Conservation (phyloP, 1,139 yeast genomes). For the Starmera stellimalicola region DNA sequence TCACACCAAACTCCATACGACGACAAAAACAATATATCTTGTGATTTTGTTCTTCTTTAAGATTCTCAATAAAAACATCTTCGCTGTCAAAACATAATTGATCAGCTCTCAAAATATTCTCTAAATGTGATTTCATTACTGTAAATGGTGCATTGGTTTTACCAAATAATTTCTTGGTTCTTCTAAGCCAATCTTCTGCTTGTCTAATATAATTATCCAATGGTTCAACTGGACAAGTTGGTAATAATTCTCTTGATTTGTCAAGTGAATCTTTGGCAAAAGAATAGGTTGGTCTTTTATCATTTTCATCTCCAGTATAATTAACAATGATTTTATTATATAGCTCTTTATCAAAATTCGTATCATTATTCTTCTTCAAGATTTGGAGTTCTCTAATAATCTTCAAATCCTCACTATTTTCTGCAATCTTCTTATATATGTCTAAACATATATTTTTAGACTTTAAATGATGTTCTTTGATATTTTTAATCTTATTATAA, state of each 20-base stretch:
- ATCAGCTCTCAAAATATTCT: conserved; percentile 25
- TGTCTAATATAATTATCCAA: conserved; percentile 17
- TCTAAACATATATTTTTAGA: conserved; percentile 23
- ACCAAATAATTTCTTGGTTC: conserved; percentile 30
- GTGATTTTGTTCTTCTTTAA: conserved; percentile 16
- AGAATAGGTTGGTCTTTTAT: conserved; percentile 22
- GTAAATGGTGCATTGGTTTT: conserved; percentile 26
- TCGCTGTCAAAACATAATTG: conserved; percentile 30
- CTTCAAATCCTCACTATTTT: conserved; percentile 9
- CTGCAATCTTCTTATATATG: conserved; percentile 14
- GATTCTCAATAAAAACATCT: conserved; percentile 27
- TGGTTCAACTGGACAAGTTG: conserved; percentile 5
- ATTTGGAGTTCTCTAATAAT: conserved; percentile 5
- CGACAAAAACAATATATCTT: conserved; percentile 61
- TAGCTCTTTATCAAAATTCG: conserved; percentile 1
- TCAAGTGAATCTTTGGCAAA: conserved; percentile 20
- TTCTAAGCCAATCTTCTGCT: conserved; percentile 38
- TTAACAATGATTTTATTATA: conserved; percentile 8
- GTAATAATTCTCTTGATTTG: conserved; percentile 11
- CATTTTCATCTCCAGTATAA: conserved; percentile 20
- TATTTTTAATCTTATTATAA: conserved; percentile 10
- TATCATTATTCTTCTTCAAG: conserved; percentile 3
- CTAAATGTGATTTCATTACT: conserved; percentile 24
- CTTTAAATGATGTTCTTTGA: conserved; percentile 16
- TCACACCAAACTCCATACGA: conserved; percentile 54